Conservation (phyloP, 306 rosid species). For the Sindora glabra region DNA sequence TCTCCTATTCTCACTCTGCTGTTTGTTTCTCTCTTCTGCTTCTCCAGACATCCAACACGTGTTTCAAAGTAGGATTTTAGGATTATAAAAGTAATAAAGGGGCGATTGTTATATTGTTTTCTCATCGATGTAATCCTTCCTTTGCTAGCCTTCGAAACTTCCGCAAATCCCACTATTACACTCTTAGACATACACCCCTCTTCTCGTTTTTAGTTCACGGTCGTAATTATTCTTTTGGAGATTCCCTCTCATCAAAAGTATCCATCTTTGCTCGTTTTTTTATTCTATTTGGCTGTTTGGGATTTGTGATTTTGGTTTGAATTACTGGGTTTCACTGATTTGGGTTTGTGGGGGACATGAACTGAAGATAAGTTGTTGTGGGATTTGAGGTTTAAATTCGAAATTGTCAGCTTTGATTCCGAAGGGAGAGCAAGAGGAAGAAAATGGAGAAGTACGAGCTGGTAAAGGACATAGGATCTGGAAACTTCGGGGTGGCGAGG, state of each 20-base stretch:
- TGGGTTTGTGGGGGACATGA: not conserved
- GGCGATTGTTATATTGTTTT: too few relatives aligned
- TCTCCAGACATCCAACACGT: not conserved
- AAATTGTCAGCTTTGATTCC: not conserved
- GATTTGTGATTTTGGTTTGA: not conserved
- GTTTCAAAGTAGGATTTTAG: not conserved
- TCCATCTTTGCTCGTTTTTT: not conserved
- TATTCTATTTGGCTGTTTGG: not conserved
- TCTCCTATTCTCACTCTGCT: not conserved
- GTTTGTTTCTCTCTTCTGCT: not conserved
- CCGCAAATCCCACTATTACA: slow-evolving; percentile 5
- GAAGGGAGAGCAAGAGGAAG: not conserved
- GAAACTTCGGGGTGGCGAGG: slow-evolving; percentile 81
- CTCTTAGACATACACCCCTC: slow-evolving; percentile 10
- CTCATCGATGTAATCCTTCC: not conserved
- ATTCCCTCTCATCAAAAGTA: not conserved
- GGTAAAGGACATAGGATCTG: slow-evolving; percentile 81
- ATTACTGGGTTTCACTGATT: slow-evolving; percentile 1
- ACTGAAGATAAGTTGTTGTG: not conserved
- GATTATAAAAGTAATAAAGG: not conserved
- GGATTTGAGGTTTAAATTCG: not conserved
- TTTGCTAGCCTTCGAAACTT: slow-evolving; percentile 32
- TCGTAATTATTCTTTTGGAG: too few relatives aligned
- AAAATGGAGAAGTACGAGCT: slow-evolving; percentile 72
- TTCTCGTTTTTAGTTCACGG: not conserved